Percentiles rank a stretch among this genome's conserved stretches.
phyloP scores from a whole-genome alignment of 2,329 filamentous ascomycete genomes.

The Cladosporium sphaerospermum region DNA sequence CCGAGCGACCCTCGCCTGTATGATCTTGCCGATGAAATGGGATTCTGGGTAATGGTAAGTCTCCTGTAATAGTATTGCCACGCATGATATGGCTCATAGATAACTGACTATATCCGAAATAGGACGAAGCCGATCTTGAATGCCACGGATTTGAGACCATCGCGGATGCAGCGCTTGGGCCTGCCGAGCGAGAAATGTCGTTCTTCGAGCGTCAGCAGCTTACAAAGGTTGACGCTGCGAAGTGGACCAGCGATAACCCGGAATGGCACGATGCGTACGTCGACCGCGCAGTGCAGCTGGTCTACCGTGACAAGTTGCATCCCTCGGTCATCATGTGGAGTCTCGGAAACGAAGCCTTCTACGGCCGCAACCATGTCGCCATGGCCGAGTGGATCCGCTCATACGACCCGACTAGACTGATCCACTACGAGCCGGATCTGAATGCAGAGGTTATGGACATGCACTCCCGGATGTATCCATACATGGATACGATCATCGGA shows the following conservation, averaged over 20 bases:
- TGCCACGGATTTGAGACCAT: constrained; percentile 40
- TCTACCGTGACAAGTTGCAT: constrained; percentile 66
- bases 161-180: constrained; percentile 17
- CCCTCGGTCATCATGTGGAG: constrained; percentile 67
- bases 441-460: constrained; percentile 57
- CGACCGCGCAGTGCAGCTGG: constrained; percentile 58
- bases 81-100: neutral
- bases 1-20: constrained; percentile 56
- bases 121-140: constrained; percentile 47
- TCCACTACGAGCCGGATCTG: constrained; percentile 63
- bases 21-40: constrained; percentile 59
- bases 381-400: constrained; percentile 60
- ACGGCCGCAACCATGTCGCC: constrained; percentile 59
- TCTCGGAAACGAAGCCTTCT: constrained; percentile 67
- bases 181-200: constrained; percentile 8
- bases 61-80: neutral
- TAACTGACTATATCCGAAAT: neutral
- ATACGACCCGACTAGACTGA: constrained; percentile 51
- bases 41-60: constrained; percentile 53
- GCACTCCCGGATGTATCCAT: constrained; percentile 62
- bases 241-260: constrained; percentile 56
- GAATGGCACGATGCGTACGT: constrained; percentile 59
- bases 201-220: constrained; percentile 37
- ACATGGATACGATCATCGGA: constrained; percentile 45
- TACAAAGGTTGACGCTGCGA: constrained; percentile 49